Percentiles rank a stretch among this genome's conserved stretches.
Evolutionary conservation across 148 eudicot species (phyloP).

Genomic region (Diospyros kaki): DNA sequence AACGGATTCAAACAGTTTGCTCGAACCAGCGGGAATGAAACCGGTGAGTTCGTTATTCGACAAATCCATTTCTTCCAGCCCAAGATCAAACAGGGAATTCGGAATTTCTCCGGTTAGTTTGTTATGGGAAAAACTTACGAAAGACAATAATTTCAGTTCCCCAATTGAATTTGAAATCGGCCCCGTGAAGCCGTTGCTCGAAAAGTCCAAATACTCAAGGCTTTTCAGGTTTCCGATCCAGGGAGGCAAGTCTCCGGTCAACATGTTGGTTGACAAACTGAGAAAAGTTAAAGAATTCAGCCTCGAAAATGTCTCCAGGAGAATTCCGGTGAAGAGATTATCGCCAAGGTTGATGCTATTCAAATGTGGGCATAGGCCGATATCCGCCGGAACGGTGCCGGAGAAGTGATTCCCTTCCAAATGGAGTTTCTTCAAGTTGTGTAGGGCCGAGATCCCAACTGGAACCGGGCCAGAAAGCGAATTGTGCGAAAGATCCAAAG

Average conservation of each 20-base stretch:
- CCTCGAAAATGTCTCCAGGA: slow-evolving; percentile 50
- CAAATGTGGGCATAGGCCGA: slow-evolving; percentile 78
- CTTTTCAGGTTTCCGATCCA: slow-evolving; percentile 56
- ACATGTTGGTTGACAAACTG: slow-evolving; percentile 46
- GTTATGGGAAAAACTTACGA: slow-evolving; percentile 48
- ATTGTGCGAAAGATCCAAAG: slow-evolving; percentile 74
- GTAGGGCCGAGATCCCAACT: slow-evolving; percentile 43
- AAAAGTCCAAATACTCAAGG: slow-evolving; percentile 54
- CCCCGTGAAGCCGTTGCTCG: slow-evolving; percentile 61
- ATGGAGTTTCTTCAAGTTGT: slow-evolving; percentile 58
- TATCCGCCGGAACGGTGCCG: slow-evolving; percentile 58
- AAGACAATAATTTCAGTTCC: slow-evolving; percentile 38
- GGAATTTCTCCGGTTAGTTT: slow-evolving; percentile 60
- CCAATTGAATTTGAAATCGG: slow-evolving; percentile 52
- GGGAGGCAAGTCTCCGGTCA: slow-evolving; percentile 57
- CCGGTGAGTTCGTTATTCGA: slow-evolving; percentile 67
- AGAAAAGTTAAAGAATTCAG: slow-evolving; percentile 41
- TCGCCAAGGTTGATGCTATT: slow-evolving; percentile 43
- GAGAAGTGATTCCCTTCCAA: slow-evolving; percentile 70
- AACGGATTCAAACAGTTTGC: slow-evolving; percentile 57
- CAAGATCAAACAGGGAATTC: slow-evolving; percentile 57
- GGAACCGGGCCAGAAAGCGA: slow-evolving; percentile 54
- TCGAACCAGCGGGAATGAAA: slow-evolving; percentile 54
- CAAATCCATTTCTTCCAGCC: slow-evolving; percentile 54
- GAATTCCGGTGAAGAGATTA: slow-evolving; percentile 46